Conservation (phyloP, 2,329 filamentous ascomycete genomes). For the Nigrospora osmanthi region DNA sequence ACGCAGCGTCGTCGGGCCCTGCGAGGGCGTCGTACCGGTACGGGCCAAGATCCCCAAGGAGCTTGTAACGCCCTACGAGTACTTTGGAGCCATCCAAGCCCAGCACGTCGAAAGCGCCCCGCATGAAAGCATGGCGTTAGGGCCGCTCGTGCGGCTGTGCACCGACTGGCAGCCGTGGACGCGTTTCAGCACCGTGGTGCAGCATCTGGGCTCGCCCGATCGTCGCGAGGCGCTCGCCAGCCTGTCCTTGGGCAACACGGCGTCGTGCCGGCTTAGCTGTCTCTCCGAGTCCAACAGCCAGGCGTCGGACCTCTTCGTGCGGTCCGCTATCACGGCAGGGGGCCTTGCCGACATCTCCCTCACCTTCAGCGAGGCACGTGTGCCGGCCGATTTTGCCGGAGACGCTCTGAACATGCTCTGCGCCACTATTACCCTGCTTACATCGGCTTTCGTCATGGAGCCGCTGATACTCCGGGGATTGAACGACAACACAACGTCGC, state of each 20-base stretch:
- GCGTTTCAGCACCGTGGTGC: constrained; percentile 45
- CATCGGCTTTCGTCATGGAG: constrained; percentile 36
- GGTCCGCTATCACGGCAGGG: constrained; percentile 28
- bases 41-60: constrained; percentile 36
- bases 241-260: constrained; percentile 26
- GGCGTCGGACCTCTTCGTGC: constrained; percentile 37
- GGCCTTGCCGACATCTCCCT: constrained; percentile 33
- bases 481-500: constrained; percentile 25
- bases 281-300: constrained; percentile 28
- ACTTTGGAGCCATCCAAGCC: constrained; percentile 39
- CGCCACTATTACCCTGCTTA: constrained; percentile 36
- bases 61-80: constrained; percentile 36
- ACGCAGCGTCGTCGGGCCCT: constrained; percentile 38
- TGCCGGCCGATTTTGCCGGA: constrained; percentile 32
- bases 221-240: not conserved
- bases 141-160: constrained; percentile 44
- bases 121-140: constrained; percentile 42
- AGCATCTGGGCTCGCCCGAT: constrained; percentile 33
- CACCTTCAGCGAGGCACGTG: constrained; percentile 35
- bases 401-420: constrained; percentile 37
- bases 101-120: constrained; percentile 39
- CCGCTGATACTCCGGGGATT: constrained; percentile 34
- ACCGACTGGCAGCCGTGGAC: constrained; percentile 47
- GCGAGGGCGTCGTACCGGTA: constrained; percentile 39
- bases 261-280: constrained; percentile 35